These are phyloP conservation scores for Persicaria maculosa DNA, from an alignment of 148 eudicot genomes.

Conservation along the genomic window DNA sequence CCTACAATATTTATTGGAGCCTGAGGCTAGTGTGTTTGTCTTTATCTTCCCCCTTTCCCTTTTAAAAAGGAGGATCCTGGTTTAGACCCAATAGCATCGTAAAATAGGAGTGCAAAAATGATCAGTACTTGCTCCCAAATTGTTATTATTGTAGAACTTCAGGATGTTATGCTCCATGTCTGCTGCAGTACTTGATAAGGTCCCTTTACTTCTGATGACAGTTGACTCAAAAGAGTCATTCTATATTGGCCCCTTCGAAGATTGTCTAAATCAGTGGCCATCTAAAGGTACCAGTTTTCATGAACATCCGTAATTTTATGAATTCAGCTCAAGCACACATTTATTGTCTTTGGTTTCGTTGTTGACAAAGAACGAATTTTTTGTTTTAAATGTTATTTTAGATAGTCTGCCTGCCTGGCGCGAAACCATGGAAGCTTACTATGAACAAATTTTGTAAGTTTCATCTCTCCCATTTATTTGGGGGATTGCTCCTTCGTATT, in stretches of 20 bases:
- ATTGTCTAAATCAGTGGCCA: slow-evolving; percentile 66
- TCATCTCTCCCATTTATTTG: slow-evolving; percentile 3
- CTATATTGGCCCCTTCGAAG: slow-evolving; percentile 55
- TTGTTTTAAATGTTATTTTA: neutral
- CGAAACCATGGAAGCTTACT: slow-evolving; percentile 26
- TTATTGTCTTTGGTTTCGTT: neutral
- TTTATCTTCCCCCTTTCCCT: no score
- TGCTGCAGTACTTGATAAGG: no score
- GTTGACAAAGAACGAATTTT: neutral
- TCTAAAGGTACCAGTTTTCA: slow-evolving; percentile 39
- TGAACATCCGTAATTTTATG: neutral
- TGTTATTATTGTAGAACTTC: no score
- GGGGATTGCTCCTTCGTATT: neutral
- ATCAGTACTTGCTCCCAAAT: no score
- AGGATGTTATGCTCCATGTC: no score
- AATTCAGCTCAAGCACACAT: neutral
- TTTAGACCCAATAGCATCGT: no score
- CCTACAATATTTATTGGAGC: no score
- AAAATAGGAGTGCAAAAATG: no score
- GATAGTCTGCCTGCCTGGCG: slow-evolving; percentile 9
- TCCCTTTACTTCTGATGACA: slow-evolving; percentile 14
- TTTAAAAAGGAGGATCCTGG: no score
- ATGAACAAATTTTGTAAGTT: slow-evolving; percentile 38
- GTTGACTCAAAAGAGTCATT: slow-evolving; percentile 77
- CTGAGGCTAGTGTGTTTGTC: no score